Evolutionary conservation across 78 protist genomes (phyloP), one percentile per base, ranked within the genome.

Genomic region (Cyanophora paradoxa): DNA sequence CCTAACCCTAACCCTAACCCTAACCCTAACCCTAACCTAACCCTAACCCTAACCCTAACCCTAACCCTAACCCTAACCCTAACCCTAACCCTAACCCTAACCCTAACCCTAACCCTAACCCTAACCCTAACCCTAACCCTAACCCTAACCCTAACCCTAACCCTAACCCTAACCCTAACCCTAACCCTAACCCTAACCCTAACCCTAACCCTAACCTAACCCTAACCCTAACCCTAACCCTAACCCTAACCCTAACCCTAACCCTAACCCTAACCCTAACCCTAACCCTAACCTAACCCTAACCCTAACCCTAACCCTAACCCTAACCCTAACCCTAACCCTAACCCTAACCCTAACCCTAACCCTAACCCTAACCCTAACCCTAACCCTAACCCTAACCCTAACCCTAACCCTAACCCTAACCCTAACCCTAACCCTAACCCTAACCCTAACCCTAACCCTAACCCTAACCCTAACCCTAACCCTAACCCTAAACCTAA

Each of bases 61-160:
- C n/a, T n/a, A n/a, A n/a, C n/a, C n/a, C n/a, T n/a, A n/a, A n/a
- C n/a, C n/a, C n/a, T n/a, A n/a, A n/a, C n/a, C n/a, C n/a, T n/a
- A n/a, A n/a, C n/a, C n/a, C n/a, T n/a, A n/a, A n/a, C n/a, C n/a
- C n/a, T n/a, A n/a, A n/a, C n/a, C n/a, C n/a, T n/a, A 52, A 52
- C 58, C 58, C 58, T 52, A 52, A 52, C 58, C 58, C 58, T 52
- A 52, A 52, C 58, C 58, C 58, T 52, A 52, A 52, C 58, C 58
- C 58, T 52, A 52, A 52, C 58, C 58, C 58, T 52, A 52, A 52
- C 58, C 58, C 58, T 52, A 52, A 52, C 58, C 58, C 58, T 52
- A 52, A 52, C 58, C 58, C 58, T 52, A 52, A 52, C 58, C 58
- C 58, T 52, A 52, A 52, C 58, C 58, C 58, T 52, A 52, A 52